Conservation (phyloP, 1,284 basidiomycete genomes). For the Ganoderma sinense region DNA sequence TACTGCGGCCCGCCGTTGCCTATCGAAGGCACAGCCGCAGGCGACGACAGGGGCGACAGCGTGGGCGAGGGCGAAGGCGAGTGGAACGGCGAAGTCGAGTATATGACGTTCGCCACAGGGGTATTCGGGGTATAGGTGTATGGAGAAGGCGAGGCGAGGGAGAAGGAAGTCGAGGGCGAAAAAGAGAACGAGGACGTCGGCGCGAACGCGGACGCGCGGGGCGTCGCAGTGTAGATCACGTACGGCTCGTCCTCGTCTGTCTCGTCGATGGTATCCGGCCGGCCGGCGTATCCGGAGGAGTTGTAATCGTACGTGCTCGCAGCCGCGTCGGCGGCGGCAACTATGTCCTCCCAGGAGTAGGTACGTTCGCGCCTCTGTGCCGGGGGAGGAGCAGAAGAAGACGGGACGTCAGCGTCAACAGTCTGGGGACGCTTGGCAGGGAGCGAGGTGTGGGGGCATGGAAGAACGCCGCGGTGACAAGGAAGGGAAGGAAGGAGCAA, state of each 20-base stretch:
- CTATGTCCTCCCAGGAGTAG: constrained; percentile 35
- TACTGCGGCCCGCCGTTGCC: constrained; percentile 14
- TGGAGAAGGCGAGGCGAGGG: constrained; percentile 13
- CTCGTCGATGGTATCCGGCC: constrained; percentile 34
- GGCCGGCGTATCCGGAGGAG: constrained; percentile 19
- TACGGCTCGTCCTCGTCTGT: constrained; percentile 33
- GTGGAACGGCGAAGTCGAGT: constrained; percentile 22
- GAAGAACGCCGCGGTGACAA: constrained; percentile 2
- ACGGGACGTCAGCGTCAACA: constrained; percentile 5
- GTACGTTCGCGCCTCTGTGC: constrained; percentile 28
- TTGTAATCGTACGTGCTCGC: constrained; percentile 22
- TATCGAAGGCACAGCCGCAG: constrained; percentile 17
- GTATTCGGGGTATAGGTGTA: constrained; percentile 19
- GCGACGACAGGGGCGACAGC: constrained; percentile 19
- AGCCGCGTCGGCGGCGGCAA: constrained; percentile 26
- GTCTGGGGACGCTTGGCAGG: background rate
- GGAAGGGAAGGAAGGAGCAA: constrained; percentile 12
- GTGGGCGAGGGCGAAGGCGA: constrained; percentile 24
- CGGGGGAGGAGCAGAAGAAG: background rate
- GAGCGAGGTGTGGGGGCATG: background rate
- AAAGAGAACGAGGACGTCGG: constrained; percentile 8
- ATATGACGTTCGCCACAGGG: constrained; percentile 25
- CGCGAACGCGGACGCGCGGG: constrained; percentile 17
- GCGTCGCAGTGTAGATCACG: constrained; percentile 38
- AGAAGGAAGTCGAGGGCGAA: constrained; percentile 11